Conservation (phyloP, 306 rosid species). For the Carpinus viminea region DNA sequence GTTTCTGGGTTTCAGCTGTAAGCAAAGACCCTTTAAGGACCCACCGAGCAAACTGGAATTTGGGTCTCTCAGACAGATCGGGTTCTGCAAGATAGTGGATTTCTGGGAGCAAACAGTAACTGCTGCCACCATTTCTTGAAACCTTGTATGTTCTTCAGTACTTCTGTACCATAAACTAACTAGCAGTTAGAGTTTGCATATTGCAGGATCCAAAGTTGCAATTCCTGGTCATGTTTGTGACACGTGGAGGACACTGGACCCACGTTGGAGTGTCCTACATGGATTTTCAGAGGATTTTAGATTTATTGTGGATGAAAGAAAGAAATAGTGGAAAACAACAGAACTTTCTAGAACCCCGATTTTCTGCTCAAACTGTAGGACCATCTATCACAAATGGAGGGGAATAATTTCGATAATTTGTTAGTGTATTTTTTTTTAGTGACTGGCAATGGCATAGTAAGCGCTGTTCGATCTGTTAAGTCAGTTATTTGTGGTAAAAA, state of each 20-base stretch:
- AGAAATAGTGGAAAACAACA: background rate
- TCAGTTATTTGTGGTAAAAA: too few relatives aligned
- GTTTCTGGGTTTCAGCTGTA: slow-evolving; percentile 45
- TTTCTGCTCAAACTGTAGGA: background rate
- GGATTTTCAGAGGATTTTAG: slow-evolving; percentile 32
- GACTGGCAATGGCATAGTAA: too few relatives aligned
- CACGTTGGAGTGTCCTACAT: slow-evolving; percentile 34
- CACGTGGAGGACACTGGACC: slow-evolving; percentile 63
- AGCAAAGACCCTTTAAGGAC: slow-evolving; percentile 52
- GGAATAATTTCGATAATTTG: background rate
- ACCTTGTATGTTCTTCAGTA: background rate
- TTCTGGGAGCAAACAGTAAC: slow-evolving; percentile 58
- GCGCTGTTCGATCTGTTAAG: too few relatives aligned
- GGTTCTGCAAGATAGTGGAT: slow-evolving; percentile 55
- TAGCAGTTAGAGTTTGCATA: slow-evolving; percentile 11
- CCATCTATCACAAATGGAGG: background rate
- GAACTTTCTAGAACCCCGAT: background rate
- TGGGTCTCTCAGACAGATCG: slow-evolving; percentile 41
- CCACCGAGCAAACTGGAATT: slow-evolving; percentile 44
- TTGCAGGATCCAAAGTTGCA: slow-evolving; percentile 6
- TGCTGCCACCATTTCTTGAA: slow-evolving; percentile 51
- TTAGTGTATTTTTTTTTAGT: too few relatives aligned
- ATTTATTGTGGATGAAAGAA: slow-evolving; percentile 43
- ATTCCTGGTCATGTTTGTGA: slow-evolving; percentile 53
- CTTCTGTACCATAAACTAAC: slow-evolving; percentile 9